Evolutionary conservation across 805 yeast genomes (phyloP), one percentile per base, ranked within the genome.

Genomic region (Debaryomyces castellii): DNA sequence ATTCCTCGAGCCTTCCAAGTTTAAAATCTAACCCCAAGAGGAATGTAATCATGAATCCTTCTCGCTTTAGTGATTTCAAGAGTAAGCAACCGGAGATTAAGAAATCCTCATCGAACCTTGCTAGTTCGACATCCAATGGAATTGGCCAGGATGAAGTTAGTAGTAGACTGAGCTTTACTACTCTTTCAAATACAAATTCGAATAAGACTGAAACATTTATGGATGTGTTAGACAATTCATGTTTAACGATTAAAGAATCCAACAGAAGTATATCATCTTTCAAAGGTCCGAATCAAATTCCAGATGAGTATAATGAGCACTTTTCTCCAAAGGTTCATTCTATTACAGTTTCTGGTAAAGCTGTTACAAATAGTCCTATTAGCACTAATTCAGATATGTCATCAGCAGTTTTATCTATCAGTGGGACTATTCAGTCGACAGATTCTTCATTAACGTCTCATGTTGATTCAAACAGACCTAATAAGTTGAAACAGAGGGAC

Each of bases 381-480:
- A 62, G 66, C 38, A 51, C 59, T 6, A 51, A 51, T 16, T 63
- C 68, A 1, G 67, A 58, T 30, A 48, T 57, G 5, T 59, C 65
- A n/a, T 59, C 67, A 4, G 57, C 66, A 17, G 55, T 62, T 12
- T 52, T 62, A 20, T 64, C 68, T 2, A 53, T 59, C 17, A 59
- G 47, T 41, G 64, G 62, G 9, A 62, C 69, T 1, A 50, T 58
- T 11, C 66, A 57, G 28, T 61, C 66, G 5, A 63, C 71, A 3
- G 69, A 64, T 36, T 63, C 67, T 1, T 52, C 62, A 4, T 45
- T 62, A 17, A 36, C 49, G 3, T 58, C 61, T 14, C 62, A 55
- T 17, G 48, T 45, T 35, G 62, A 40, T 20, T 41, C 21, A 44
- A 51, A 38, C 21, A 42, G n/a, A 46, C 36, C 22, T 43, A 51